Evolutionary conservation across 2,329 filamentous ascomycete species (phyloP), one percentile per base, ranked within the genome.

Genomic region (Grosmannia penicillata): DNA sequence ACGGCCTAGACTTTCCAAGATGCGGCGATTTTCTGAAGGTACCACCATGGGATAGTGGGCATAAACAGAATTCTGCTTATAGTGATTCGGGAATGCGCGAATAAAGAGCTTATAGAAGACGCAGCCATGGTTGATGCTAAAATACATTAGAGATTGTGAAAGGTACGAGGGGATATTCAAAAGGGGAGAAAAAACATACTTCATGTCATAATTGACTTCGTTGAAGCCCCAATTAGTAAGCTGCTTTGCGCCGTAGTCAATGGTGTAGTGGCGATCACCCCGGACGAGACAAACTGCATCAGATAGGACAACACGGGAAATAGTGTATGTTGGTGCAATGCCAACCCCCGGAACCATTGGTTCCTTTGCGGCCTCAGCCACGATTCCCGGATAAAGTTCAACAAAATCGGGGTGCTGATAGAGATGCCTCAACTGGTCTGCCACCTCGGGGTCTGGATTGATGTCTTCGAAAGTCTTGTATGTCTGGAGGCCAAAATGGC

Each of bases 161-260:
- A 19, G 8, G n/a, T 14, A 18, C 14, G n/a, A 8, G 25, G 14
- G 3, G 10, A 7, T 11, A 26, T 4, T 17, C n/a, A 26, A 18
- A 5, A 24, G n/a, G 21, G 8, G 9, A 2, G 15, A 21, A 29
- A 18, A 28, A 19, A 38, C 41, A 22, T 24, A 40, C 41, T 70
- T 73, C 18, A 77, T 59, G 48, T 93, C 82, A 40, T 78, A 83
- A 17, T 81, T 68, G 4, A 72, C 79, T 52, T 85, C 79, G 39
- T 75, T 73, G 60, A 73, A 89, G 17, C 84, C 84, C 83, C 83
- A 93, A 58, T 84, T 86, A 2, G 84, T 93, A 33, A 93, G 58
- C 48, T 76, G 74, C 8, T 74, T 70, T 0, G 83, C 72, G 47
- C 78, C 74, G 54, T 81, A 87, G 55, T 89, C 82, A n/a, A 58